phyloP scores from a whole-genome alignment of 1,284 basidiomycete genomes.

The Cryptococcus neoformans region DNA sequence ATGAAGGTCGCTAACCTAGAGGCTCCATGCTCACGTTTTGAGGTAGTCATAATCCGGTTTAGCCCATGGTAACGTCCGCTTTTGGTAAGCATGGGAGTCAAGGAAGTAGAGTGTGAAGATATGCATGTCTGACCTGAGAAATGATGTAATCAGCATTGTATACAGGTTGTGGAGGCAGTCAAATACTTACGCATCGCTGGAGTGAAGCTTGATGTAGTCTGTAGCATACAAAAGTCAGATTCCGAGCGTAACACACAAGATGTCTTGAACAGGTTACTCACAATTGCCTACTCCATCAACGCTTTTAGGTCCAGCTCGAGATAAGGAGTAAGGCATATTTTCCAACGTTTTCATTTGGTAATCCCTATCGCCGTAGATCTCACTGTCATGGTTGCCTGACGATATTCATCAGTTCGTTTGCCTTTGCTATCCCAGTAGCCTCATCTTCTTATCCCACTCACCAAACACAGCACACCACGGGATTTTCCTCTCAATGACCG shows the following conservation, averaged over 20 bases:
- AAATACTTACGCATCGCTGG: conserved; percentile 59
- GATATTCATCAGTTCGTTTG: background rate
- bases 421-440: too few relatives aligned
- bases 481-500: conserved; percentile 69
- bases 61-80: conserved; percentile 53
- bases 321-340: conserved; percentile 77
- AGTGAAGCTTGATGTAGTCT: conserved; percentile 46
- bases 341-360: conserved; percentile 68
- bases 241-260: background rate
- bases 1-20: background rate
- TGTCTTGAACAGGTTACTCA: conserved; percentile 14
- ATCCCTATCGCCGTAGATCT: conserved; percentile 58
- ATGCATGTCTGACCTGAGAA: conserved; percentile 70
- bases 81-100: conserved; percentile 75
- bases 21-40: conserved; percentile 43
- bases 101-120: conserved; percentile 88
- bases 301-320: conserved; percentile 71
- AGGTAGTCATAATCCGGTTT: conserved; percentile 70
- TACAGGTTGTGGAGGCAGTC: background rate
- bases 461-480: conserved; percentile 87
- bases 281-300: conserved; percentile 87
- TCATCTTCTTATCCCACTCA: conserved; percentile 8
- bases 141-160: background rate
- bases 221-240: conserved; percentile 52
- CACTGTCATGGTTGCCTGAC: conserved; percentile 80